Evolutionary conservation across 163 green algal species (phyloP).

Genomic region (Smithsoniella earleae): DNA sequence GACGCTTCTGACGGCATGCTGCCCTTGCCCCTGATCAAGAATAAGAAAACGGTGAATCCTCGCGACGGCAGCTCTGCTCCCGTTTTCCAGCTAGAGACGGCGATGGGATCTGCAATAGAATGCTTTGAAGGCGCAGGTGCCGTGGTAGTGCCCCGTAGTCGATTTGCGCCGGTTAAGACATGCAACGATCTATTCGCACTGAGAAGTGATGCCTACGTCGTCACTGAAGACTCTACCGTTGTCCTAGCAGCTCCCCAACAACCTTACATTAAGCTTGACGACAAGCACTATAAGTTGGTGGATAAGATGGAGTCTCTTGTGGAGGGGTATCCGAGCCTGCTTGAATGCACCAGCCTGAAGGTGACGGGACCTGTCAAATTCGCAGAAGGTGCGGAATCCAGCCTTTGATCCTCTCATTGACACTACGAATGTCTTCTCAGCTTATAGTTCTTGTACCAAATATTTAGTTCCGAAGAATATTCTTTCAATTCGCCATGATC

Average conservation of each 20-base stretch:
- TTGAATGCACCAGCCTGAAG: constrained; percentile 6
- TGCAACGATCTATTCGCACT: constrained; percentile 84
- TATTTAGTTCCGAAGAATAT: too few species aligned
- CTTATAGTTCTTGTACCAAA: too few species aligned
- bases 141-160: constrained; percentile 77
- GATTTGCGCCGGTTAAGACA: constrained; percentile 92
- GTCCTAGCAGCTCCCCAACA: constrained; percentile 29
- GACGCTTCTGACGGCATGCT: constrained; percentile 49
- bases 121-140: constrained; percentile 79
- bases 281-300: constrained; percentile 85
- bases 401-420: too few species aligned
- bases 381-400: too few species aligned
- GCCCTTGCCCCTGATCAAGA: constrained; percentile 83
- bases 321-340: background rate
- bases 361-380: constrained; percentile 10
- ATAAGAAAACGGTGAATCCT: constrained; percentile 91
- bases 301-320: constrained; percentile 60
- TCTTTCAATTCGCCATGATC: too few species aligned
- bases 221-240: constrained; percentile 64
- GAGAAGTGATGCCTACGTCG: constrained; percentile 59
- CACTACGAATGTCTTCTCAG: too few species aligned
- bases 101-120: constrained; percentile 86
- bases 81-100: constrained; percentile 90
- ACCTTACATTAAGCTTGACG: constrained; percentile 68
- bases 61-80: constrained; percentile 51